These are phyloP conservation scores for Hypsizygus marmoreus DNA, from an alignment of 768 basidiomycete genomes.

Conservation along the genomic window DNA sequence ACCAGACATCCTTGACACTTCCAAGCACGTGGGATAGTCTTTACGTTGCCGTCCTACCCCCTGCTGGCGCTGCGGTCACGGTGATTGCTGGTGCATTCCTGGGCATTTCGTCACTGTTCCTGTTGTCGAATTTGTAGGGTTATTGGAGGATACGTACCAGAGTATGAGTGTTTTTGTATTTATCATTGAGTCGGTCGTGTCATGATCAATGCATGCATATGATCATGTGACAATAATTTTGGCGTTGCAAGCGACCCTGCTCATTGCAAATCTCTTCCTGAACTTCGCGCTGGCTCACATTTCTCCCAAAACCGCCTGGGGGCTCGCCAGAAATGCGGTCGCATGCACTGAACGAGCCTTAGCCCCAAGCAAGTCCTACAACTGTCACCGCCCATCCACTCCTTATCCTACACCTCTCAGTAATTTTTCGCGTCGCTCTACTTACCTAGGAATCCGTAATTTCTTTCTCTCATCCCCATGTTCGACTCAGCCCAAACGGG, in stretches of 20 bases:
- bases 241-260: not conserved
- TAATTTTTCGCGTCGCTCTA: constrained; percentile 10
- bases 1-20: constrained; percentile 42
- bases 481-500: constrained; percentile 15
- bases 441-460: constrained; percentile 18
- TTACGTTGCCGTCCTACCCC: constrained; percentile 45
- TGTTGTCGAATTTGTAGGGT: constrained; percentile 61
- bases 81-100: constrained; percentile 48
- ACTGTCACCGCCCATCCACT: constrained; percentile 6
- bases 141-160: too few relatives aligned
- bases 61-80: constrained; percentile 43
- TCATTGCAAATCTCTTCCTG: not conserved
- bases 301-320: constrained; percentile 1
- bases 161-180: too few relatives aligned
- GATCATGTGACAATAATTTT: constrained; percentile 7
- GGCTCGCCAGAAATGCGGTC: constrained; percentile 13
- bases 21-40: constrained; percentile 66
- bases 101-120: constrained; percentile 45
- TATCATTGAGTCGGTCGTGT: too few relatives aligned
- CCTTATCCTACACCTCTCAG: too few relatives aligned
- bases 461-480: constrained; percentile 18
- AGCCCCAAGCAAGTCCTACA: constrained; percentile 6
- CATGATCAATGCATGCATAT: too few relatives aligned
- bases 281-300: constrained; percentile 13
- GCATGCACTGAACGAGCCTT: constrained; percentile 9